phyloP scores from a whole-genome alignment of 2,329 filamentous ascomycete species.

The Helotiales sp. region DNA sequence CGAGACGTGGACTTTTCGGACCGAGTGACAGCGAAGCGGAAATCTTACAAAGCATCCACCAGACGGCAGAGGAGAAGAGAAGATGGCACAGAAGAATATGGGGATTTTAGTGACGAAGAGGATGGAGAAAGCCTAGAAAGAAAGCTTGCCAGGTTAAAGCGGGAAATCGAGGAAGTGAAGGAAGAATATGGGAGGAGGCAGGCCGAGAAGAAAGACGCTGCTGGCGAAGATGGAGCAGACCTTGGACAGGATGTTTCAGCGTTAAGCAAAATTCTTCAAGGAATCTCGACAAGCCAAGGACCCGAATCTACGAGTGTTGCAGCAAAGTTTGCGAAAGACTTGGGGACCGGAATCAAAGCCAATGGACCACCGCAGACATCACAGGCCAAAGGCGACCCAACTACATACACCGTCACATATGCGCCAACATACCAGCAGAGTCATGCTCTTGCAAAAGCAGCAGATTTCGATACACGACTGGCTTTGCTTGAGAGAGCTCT shows the following conservation, averaged over 20 bases:
- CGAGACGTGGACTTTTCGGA: slow-evolving; percentile 86
- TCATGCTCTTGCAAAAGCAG: slow-evolving; percentile 75
- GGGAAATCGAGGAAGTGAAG: slow-evolving; percentile 75
- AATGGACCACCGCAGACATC: slow-evolving; percentile 27
- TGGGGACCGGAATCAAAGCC: slow-evolving; percentile 31
- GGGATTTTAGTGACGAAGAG: slow-evolving; percentile 75
- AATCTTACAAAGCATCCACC: slow-evolving; percentile 77
- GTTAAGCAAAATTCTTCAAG: slow-evolving; percentile 71
- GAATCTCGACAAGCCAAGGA: slow-evolving; percentile 47
- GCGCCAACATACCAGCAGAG: slow-evolving; percentile 64
- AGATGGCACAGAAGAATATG: slow-evolving; percentile 66
- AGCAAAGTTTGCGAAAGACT: slow-evolving; percentile 32
- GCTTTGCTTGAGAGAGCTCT: slow-evolving; percentile 76
- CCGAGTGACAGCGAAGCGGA: slow-evolving; percentile 77
- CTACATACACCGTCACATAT: slow-evolving; percentile 66
- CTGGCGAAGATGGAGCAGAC: slow-evolving; percentile 39
- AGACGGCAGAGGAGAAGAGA: slow-evolving; percentile 63
- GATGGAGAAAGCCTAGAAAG: slow-evolving; percentile 74
- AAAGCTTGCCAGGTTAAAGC: slow-evolving; percentile 77
- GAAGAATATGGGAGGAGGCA: slow-evolving; percentile 58
- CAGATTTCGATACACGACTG: slow-evolving; percentile 84
- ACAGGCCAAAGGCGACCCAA: slow-evolving; percentile 30
- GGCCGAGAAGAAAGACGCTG: slow-evolving; percentile 44
- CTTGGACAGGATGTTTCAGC: slow-evolving; percentile 61
- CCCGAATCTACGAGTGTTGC: slow-evolving; percentile 15